These are phyloP conservation scores for Ceratobasidium sp. DNA, from an alignment of 1,284 basidiomycete species.

Conservation along the genomic window DNA sequence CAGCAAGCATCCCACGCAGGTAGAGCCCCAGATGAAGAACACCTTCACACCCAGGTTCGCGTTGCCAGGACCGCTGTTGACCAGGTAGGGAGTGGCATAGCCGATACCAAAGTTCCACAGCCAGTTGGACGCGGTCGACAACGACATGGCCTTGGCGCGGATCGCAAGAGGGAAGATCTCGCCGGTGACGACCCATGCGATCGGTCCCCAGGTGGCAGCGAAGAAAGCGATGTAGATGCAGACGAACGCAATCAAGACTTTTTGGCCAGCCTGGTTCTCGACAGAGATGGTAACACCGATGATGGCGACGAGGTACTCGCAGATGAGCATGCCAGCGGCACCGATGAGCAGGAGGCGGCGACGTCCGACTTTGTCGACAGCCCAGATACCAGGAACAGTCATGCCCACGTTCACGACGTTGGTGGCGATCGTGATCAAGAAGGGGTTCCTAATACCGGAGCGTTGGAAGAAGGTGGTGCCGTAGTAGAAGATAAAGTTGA, in stretches of 20 bases:
- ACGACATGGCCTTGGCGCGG: slow-evolving; percentile 80
- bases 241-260: slow-evolving; percentile 70
- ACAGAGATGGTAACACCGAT: slow-evolving; percentile 68
- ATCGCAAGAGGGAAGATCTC: slow-evolving; percentile 79
- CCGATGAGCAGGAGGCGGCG: slow-evolving; percentile 77
- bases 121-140: slow-evolving; percentile 77
- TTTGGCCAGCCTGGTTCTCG: slow-evolving; percentile 55
- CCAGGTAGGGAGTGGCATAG: slow-evolving; percentile 63
- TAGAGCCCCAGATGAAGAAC: slow-evolving; percentile 90
- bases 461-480: slow-evolving; percentile 77
- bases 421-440: slow-evolving; percentile 75
- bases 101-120: slow-evolving; percentile 72
- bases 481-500: slow-evolving; percentile 88
- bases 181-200: slow-evolving; percentile 78
- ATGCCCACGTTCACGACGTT: slow-evolving; percentile 77
- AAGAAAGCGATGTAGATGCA: slow-evolving; percentile 82
- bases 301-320: slow-evolving; percentile 78
- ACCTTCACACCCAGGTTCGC: slow-evolving; percentile 78
- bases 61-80: slow-evolving; percentile 60
- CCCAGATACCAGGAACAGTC: slow-evolving; percentile 73
- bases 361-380: slow-evolving; percentile 76
- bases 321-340: slow-evolving; percentile 73
- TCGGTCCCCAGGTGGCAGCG: slow-evolving; percentile 79
- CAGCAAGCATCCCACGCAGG: slow-evolving; percentile 69
- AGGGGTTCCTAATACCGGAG: slow-evolving; percentile 72